Evolutionary conservation across 1,284 basidiomycete genomes (phyloP), one percentile per base, ranked within the genome.

Genomic region (Fistulinella cinereoalba): DNA sequence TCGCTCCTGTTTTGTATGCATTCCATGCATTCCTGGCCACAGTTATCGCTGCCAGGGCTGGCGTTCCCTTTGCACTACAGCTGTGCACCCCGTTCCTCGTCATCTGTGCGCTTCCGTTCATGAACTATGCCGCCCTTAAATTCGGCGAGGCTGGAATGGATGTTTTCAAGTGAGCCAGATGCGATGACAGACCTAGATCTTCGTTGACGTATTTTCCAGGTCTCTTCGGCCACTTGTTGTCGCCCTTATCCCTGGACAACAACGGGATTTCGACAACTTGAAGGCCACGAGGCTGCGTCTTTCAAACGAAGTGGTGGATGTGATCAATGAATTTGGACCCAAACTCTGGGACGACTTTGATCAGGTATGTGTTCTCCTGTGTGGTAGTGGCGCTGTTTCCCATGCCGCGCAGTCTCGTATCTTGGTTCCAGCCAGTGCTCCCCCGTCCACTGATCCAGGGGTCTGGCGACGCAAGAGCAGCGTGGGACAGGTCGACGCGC

Each of bases 101-200:
- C 46, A 76, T 93, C 51, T 71, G 80, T 16, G 75, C 83, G 2
- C 70, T 99, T 32, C 97, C 97, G 7, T 81, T 88, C 61, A 88
- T 98, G 72, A 95, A 91, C 42, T 94, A 91, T 64, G 93, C 93
- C 8, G 92, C 96, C 10, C 79, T 99, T 53, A 98, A 98, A 69
- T 99, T 99, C 64, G 96, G 96, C 38, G 97, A 99, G 69, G 97
- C 96, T 16, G 97, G 97, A 29, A 88, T 98, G 82, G 97, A 99
- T 64, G 94, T 99, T 28, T 79, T 97, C 55, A 99, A 99, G 92
- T 97, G 53, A 56, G 77, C 60, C n/a, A 41, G 37, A 16, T 37
- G 9, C 13, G 28, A 22, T 27, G 9, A 8, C 31, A 31, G 71
- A 23, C 68, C 22, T 27, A 18, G 12, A 8, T 72, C 64, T 69